These are phyloP conservation scores for Neurospora sp. DNA, from an alignment of 495 filamentous ascomycete genomes.

Conservation along the genomic window DNA sequence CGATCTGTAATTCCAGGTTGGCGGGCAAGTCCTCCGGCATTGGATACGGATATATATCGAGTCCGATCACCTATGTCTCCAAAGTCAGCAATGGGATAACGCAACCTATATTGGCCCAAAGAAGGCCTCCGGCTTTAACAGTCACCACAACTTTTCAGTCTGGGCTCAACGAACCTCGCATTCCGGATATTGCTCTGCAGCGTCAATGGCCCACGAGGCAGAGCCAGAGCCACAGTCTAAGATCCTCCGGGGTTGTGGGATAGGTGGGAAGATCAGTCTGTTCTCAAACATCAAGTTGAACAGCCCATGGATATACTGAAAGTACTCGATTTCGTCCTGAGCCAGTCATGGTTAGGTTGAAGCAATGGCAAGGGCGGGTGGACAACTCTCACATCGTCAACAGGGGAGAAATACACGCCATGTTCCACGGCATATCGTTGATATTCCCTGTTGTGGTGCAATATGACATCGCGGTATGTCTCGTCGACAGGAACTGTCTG, in stretches of 20 bases:
- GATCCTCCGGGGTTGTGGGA: constrained; percentile 51
- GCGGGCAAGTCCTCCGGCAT: constrained; percentile 55
- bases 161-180: constrained; percentile 54
- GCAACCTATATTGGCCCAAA: neutral
- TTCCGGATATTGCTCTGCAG: constrained; percentile 52
- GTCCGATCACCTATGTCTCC: constrained; percentile 57
- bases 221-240: constrained; percentile 72
- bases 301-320: constrained; percentile 59
- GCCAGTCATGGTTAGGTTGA: constrained; percentile 7
- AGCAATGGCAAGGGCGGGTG: constrained; percentile 9
- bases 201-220: constrained; percentile 40
- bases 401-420: constrained; percentile 64
- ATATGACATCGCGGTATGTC: constrained; percentile 50
- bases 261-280: constrained; percentile 69
- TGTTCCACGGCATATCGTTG: constrained; percentile 67
- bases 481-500: constrained; percentile 44
- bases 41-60: constrained; percentile 72
- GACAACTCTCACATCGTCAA: constrained; percentile 63
- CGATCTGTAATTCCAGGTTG: constrained; percentile 67
- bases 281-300: constrained; percentile 65
- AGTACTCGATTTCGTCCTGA: constrained; percentile 73
- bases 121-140: neutral
- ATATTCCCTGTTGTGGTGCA: constrained; percentile 58
- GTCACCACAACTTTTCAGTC: neutral
- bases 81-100: neutral